Evolutionary conservation across 2,329 filamentous ascomycete genomes (phyloP).

Genomic region (Apiospora koreana): DNA sequence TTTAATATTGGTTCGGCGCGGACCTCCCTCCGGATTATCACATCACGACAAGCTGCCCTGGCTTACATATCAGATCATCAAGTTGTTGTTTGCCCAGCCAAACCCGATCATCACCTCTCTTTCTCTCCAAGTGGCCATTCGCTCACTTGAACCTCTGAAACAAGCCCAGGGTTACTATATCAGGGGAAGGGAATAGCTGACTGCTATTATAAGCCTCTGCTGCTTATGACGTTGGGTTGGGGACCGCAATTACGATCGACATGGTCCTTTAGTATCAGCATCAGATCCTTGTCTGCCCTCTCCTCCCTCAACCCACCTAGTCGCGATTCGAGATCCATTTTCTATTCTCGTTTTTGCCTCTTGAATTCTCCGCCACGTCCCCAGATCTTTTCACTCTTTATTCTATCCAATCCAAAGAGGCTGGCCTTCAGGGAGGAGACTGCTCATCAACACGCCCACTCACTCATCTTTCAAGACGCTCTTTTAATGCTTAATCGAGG

Average conservation of each 20-base stretch:
- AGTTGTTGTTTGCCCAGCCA: background rate
- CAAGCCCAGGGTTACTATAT: background rate
- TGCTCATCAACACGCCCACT: background rate
- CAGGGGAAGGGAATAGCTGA: background rate
- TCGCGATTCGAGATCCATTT: conserved; percentile 6
- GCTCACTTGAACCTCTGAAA: background rate
- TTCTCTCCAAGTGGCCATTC: background rate
- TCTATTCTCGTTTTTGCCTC: background rate
- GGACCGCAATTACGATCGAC: conserved; percentile 26
- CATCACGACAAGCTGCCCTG: background rate
- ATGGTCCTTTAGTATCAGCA: conserved; percentile 19
- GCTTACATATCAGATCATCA: background rate
- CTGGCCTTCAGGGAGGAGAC: conserved; percentile 1
- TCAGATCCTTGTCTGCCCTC: background rate
- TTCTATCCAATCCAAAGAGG: conserved; percentile 6
- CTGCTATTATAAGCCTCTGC: conserved; percentile 7
- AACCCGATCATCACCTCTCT: background rate
- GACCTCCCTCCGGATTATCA: background rate
- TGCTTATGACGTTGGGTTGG: conserved; percentile 3
- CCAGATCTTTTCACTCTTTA: background rate
- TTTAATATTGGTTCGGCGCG: background rate
- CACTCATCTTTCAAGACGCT: background rate
- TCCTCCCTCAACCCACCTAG: background rate
- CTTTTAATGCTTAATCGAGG: conserved; percentile 7
- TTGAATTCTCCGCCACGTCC: background rate